Conservation (phyloP, 225 moss, liverwort and hornwort species). For the Climacium dendroides region DNA sequence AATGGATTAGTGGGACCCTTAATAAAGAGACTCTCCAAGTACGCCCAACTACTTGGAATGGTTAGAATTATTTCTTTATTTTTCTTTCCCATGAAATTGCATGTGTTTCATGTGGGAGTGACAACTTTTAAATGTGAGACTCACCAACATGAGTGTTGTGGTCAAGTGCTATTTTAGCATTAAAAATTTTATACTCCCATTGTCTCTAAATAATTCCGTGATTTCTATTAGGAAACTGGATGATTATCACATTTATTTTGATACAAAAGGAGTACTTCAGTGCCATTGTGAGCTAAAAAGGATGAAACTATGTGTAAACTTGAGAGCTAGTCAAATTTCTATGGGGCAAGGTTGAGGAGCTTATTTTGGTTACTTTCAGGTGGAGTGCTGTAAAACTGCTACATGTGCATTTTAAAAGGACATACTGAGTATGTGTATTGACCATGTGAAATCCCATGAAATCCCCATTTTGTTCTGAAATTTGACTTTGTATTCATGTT, state of each 20-base stretch:
- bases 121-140: not conserved
- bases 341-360: not conserved
- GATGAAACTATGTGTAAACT: not conserved
- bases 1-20: not conserved
- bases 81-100: accelerated
- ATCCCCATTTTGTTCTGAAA: not conserved
- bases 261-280: too few species aligned
- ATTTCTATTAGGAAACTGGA: accelerated
- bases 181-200: not conserved
- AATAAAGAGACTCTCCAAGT: accelerated
- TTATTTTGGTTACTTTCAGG: not conserved
- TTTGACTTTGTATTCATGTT: not conserved
- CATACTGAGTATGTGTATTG: too few species aligned
- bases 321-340: not conserved
- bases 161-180: not conserved
- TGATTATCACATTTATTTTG: not conserved
- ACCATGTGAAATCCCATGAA: not conserved
- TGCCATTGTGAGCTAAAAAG: not conserved
- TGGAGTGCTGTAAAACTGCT: not conserved
- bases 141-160: not conserved
- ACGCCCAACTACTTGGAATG: accelerated
- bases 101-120: not conserved
- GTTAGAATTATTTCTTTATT: not conserved
- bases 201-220: not conserved
- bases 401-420: not conserved